phyloP scores from a whole-genome alignment of 176 grass and related monocot genomes.

The Carex myosuroides region DNA sequence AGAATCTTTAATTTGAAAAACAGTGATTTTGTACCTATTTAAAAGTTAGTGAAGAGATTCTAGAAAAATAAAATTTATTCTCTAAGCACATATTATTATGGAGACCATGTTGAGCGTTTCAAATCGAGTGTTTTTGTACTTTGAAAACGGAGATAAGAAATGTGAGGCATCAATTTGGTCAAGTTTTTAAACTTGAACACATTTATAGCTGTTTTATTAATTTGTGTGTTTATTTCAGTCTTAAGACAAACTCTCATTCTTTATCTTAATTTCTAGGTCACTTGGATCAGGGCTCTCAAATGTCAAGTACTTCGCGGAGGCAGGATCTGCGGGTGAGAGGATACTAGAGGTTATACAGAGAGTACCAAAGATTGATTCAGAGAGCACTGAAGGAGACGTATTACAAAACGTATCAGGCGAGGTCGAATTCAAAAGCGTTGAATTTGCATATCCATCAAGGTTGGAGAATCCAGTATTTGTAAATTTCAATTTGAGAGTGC shows the following conservation, averaged over 20 bases:
- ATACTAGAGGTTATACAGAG: constrained; percentile 57
- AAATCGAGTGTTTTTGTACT: too few relatives aligned
- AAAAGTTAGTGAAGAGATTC: too few relatives aligned
- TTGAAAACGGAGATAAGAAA: too few relatives aligned
- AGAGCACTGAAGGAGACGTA: constrained; percentile 54
- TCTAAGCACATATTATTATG: too few relatives aligned
- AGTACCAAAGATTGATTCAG: constrained; percentile 85
- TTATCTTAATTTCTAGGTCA: constrained; percentile 36
- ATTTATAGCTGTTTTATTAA: background rate
- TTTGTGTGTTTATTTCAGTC: background rate
- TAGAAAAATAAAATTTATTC: too few relatives aligned
- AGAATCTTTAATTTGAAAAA: too few relatives aligned
- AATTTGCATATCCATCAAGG: constrained; percentile 85
- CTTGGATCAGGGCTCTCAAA: constrained; percentile 86
- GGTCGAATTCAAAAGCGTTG: constrained; percentile 69
- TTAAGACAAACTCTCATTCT: background rate
- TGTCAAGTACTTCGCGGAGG: constrained; percentile 89
- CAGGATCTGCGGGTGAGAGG: constrained; percentile 60
- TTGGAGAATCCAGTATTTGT: constrained; percentile 68
- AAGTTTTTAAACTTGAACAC: background rate
- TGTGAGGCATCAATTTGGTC: background rate
- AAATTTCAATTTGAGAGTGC: constrained; percentile 70
- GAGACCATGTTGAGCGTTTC: too few relatives aligned
- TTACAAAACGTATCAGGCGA: constrained; percentile 57
- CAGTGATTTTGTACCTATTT: too few relatives aligned